phyloP scores from a whole-genome alignment of 2,329 filamentous ascomycete species.

The Xylaria multiplex region DNA sequence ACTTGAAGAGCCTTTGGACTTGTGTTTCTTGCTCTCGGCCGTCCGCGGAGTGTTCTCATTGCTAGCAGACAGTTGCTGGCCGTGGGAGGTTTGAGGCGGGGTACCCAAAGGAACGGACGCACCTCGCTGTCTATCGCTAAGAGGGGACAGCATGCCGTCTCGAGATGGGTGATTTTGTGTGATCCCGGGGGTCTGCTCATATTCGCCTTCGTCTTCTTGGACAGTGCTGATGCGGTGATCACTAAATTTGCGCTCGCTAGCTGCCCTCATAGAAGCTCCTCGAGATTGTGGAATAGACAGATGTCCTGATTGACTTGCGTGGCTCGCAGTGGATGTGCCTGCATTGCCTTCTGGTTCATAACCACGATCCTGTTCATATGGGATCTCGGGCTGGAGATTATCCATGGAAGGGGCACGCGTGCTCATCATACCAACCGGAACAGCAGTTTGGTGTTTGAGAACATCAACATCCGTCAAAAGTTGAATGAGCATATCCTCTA shows the following conservation, averaged over 20 bases:
- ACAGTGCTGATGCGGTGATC: conserved; percentile 92
- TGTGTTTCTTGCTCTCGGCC: conserved; percentile 86
- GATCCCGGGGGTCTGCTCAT: conserved; percentile 55
- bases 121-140: conserved; percentile 62
- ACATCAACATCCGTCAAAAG: conserved; percentile 91
- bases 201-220: conserved; percentile 82
- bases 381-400: conserved; percentile 69
- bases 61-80: conserved; percentile 63
- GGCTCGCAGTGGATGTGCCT: conserved; percentile 77
- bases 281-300: conserved; percentile 69
- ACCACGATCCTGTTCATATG: conserved; percentile 75
- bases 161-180: conserved; percentile 67
- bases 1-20: conserved; percentile 80
- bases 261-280: conserved; percentile 56
- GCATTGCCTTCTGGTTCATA: conserved; percentile 87
- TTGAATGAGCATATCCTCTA: conserved; percentile 92
- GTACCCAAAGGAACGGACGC: conserved; percentile 66
- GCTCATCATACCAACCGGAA: conserved; percentile 48
- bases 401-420: conserved; percentile 74
- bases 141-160: conserved; percentile 70
- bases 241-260: conserved; percentile 67
- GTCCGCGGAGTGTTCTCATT: conserved; percentile 82
- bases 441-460: conserved; percentile 71
- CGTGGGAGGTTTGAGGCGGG: conserved; percentile 62
- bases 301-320: conserved; percentile 79